These are phyloP conservation scores for Kodamaea hsintzibuensis DNA, from an alignment of 805 yeast species.

Conservation along the genomic window DNA sequence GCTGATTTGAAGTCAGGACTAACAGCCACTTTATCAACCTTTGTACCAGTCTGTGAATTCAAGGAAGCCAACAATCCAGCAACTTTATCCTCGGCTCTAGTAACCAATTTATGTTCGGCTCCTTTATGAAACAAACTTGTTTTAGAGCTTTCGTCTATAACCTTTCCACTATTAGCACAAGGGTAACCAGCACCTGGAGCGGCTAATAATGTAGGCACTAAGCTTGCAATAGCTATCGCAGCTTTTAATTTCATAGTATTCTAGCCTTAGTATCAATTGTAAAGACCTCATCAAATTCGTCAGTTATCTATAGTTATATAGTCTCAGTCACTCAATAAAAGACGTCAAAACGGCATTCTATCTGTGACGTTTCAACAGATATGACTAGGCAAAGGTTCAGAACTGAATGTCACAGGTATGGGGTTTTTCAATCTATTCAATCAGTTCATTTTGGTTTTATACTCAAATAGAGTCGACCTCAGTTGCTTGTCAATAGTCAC, in stretches of 20 bases:
- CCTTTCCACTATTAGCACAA: not conserved
- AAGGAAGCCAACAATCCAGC: not conserved
- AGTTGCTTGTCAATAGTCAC: not conserved
- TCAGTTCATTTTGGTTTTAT: not conserved
- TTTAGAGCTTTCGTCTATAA: not conserved
- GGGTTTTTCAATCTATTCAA: not conserved
- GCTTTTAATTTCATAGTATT: not conserved
- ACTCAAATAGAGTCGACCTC: not conserved
- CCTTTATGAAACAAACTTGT: not conserved
- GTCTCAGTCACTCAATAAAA: not conserved
- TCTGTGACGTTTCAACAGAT: not conserved
- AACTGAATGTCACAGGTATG: not conserved
- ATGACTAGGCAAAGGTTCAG: not conserved
- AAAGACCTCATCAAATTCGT: not conserved
- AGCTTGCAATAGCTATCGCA: not conserved
- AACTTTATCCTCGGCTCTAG: not conserved
- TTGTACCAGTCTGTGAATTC: not conserved
- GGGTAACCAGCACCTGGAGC: conserved; percentile 2
- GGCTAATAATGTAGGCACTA: not conserved
- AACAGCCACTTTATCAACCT: not conserved
- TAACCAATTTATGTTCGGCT: not conserved
- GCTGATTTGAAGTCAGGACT: not conserved
- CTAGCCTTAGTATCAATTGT: not conserved
- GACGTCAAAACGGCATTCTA: not conserved
- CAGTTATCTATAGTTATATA: not conserved